phyloP scores from a whole-genome alignment of 2,329 filamentous ascomycete genomes.

The Aspergillus tubingensis region DNA sequence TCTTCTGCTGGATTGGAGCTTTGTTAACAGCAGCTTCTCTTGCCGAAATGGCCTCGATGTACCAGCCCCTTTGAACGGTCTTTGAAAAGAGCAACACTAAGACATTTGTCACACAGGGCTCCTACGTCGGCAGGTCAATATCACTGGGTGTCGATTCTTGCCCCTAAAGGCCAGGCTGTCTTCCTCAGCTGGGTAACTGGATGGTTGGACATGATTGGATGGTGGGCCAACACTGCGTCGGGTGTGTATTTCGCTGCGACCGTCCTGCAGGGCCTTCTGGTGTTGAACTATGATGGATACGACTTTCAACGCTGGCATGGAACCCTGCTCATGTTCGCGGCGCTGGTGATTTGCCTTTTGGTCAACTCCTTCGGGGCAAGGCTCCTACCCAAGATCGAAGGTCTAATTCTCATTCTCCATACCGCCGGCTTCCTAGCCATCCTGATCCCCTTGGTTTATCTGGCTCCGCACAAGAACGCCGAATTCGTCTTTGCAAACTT shows the following conservation, averaged over 20 bases:
- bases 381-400: constrained; percentile 52
- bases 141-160: constrained; percentile 46
- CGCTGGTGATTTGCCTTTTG: constrained; percentile 40
- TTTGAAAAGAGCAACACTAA: neutral
- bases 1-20: constrained; percentile 37
- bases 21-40: constrained; percentile 30
- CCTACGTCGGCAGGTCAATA: constrained; percentile 43
- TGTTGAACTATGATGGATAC: constrained; percentile 43
- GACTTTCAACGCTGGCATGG: constrained; percentile 50
- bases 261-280: constrained; percentile 39
- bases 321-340: constrained; percentile 51
- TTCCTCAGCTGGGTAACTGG: constrained; percentile 44
- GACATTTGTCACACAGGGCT: constrained; percentile 22
- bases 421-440: constrained; percentile 57
- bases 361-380: constrained; percentile 50
- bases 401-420: constrained; percentile 52
- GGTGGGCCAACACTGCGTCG: constrained; percentile 4
- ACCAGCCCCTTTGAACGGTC: too few species aligned
- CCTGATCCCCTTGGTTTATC: constrained; percentile 49
- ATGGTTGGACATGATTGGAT: constrained; percentile 12
- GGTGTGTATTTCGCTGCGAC: constrained; percentile 10
- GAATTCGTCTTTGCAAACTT: neutral
- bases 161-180: constrained; percentile 34
- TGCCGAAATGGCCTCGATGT: constrained; percentile 40
- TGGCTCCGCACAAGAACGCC: constrained; percentile 44